Evolutionary conservation across 2,329 filamentous ascomycete species (phyloP).

Genomic region (Fusarium subtropicale): DNA sequence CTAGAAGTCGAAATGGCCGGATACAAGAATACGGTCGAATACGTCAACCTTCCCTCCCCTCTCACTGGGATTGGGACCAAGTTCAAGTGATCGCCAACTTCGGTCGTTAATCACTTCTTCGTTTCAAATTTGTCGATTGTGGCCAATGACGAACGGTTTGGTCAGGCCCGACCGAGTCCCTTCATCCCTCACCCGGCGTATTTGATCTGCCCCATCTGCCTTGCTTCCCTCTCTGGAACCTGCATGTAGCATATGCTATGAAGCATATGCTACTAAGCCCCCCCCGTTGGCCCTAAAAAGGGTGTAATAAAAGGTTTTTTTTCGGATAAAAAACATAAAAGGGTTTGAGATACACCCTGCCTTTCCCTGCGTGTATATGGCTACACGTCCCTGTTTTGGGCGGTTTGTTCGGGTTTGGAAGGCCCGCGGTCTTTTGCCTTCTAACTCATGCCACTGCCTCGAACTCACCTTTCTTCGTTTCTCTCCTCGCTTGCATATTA

Average conservation of each 20-base stretch:
- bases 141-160: neutral
- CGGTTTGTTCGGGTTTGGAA: neutral
- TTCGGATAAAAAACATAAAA: constrained; percentile 3
- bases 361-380: constrained; percentile 5
- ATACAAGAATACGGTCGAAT: neutral
- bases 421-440: neutral
- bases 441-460: neutral
- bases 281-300: neutral
- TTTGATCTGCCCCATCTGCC: neutral
- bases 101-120: neutral
- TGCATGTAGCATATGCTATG: neutral
- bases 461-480: neutral
- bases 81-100: constrained; percentile 1
- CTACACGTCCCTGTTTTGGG: constrained; percentile 1
- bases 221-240: neutral
- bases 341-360: neutral
- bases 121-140: neutral
- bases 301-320: neutral
- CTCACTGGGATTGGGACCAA: constrained; percentile 9
- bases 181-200: neutral
- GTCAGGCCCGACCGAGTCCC: neutral
- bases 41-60: neutral
- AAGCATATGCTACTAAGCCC: neutral
- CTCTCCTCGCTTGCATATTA: neutral
- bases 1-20: constrained; percentile 17